Evolutionary conservation across 1,284 basidiomycete genomes (phyloP), one percentile per base, ranked within the genome.

Genomic region (Rhodotorula mucilaginosa): DNA sequence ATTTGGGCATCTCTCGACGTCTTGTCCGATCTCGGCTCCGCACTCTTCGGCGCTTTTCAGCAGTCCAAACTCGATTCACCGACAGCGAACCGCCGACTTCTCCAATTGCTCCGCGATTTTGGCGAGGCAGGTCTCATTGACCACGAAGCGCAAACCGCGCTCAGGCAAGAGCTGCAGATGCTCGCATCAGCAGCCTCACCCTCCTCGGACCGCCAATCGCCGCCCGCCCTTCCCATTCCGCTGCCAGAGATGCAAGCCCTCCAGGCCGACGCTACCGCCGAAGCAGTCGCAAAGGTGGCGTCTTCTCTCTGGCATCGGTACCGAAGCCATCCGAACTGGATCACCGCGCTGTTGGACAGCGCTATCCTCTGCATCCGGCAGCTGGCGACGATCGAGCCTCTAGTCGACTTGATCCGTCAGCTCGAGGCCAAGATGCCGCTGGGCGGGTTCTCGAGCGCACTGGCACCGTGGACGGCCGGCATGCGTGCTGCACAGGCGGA

Each of bases 261-360:
- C 49, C 48, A 59, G n/a, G n/a, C 59, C 71, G 73, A 75, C 66
- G 31, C 56, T 23, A 68, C 73, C 0, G 62, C 67, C 13, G 26
- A 29, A 3, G 71, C 71, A 8, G 49, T 75, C 56, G 8, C 71
- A 65, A 66, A 77, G 44, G 61, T 80, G 54, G 73, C 78, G 83
- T 85, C 68, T 81, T 67, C 68, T 0, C 59, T 92, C 34, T 90
- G 89, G 89, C 88, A 89, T 80, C 89, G 90, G 78, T 91, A 90
- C 77, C 86, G 88, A 52, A 86, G 85, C 5, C 86, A 54, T n/a
- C 78, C 82, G 16, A 85, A 89, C 73, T 91, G 90, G 90, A 88
- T 86, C 2, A 88, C 86, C 85, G 88, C 87, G 74, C 88, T 89
- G 15, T 90, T 90, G 89, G 89, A 91, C 75, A 90, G 89, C 76